Conservation (phyloP, 1,139 yeast species). For the Suhomyces choctaworum region DNA sequence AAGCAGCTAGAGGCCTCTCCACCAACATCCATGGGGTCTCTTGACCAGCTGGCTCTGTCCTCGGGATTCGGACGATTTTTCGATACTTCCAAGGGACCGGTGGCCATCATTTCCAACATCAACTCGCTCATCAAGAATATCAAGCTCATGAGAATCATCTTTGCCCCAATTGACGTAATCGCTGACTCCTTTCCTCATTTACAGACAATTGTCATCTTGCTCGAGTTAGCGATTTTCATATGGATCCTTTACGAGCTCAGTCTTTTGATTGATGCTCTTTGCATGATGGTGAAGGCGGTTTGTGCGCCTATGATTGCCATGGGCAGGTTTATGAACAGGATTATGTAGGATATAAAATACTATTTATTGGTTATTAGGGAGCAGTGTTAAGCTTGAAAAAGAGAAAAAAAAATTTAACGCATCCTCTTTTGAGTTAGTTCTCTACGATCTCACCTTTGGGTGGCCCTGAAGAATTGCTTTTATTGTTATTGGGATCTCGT, state of each 20-base stretch:
- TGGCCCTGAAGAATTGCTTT: too few species aligned
- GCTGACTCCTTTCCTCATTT: conserved; percentile 40
- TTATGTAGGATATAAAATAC: conserved; percentile 22
- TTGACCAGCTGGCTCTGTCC: conserved; percentile 6
- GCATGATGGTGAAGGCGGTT: conserved; percentile 49
- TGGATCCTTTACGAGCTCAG: conserved; percentile 49
- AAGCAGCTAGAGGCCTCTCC: conserved; percentile 36
- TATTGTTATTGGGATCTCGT: too few species aligned
- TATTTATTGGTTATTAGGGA: not conserved
- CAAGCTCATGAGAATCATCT: conserved; percentile 38
- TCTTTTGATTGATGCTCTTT: conserved; percentile 44
- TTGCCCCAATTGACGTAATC: conserved; percentile 46
- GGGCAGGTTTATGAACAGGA: conserved; percentile 46
- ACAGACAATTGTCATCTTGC: conserved; percentile 41
- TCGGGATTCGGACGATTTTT: not conserved
- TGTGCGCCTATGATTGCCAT: conserved; percentile 53
- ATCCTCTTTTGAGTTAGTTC: conserved; percentile 51
- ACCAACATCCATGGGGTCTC: conserved; percentile 29
- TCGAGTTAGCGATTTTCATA: conserved; percentile 41
- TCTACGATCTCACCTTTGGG: too few species aligned
- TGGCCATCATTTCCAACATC: conserved; percentile 26
- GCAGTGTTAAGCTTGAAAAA: not conserved
- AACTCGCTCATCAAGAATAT: conserved; percentile 38
- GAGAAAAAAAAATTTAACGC: conserved; percentile 32
- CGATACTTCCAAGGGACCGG: conserved; percentile 11